Percentiles rank a stretch among this genome's conserved stretches.
phyloP scores from a whole-genome alignment of 2,329 filamentous ascomycete genomes.

The Calonectria leucothoes region DNA sequence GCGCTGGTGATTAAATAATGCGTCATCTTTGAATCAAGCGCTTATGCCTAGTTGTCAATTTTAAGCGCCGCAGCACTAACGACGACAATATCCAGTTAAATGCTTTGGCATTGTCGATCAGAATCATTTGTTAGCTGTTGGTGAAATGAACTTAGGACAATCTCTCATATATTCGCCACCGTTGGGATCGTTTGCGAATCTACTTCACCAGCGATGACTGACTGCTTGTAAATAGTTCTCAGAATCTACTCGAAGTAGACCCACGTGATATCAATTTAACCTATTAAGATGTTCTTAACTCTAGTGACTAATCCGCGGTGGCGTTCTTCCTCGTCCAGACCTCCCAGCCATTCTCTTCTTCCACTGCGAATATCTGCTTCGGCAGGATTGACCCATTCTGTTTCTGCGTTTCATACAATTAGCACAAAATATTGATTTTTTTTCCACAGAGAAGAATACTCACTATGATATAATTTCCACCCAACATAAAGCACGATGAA shows the following conservation, averaged over 20 bases:
- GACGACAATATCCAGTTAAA: not conserved
- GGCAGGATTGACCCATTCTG: conserved; percentile 15
- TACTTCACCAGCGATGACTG: too few species aligned
- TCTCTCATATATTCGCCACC: too few species aligned
- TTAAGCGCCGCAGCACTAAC: not conserved
- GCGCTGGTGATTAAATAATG: not conserved
- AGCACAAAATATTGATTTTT: not conserved
- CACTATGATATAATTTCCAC: conserved; percentile 25
- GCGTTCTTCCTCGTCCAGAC: conserved; percentile 2
- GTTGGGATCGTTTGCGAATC: too few species aligned
- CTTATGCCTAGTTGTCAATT: too few species aligned
- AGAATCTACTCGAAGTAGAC: not conserved
- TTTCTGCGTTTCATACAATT: conserved; percentile 3
- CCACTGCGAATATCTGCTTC: conserved; percentile 20
- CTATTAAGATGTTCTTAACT: conserved; percentile 4
- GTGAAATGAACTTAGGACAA: not conserved
- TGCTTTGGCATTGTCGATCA: not conserved
- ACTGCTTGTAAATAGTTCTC: not conserved
- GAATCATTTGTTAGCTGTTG: not conserved
- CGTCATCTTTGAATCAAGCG: not conserved
- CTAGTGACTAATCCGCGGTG: not conserved
- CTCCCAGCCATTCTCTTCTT: conserved; percentile 21
- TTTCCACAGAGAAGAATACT: not conserved
- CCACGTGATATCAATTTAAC: not conserved
- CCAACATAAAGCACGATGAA: conserved; percentile 19